Conservation (phyloP, 805 yeast species). For the Lipomyces starkeyi region DNA sequence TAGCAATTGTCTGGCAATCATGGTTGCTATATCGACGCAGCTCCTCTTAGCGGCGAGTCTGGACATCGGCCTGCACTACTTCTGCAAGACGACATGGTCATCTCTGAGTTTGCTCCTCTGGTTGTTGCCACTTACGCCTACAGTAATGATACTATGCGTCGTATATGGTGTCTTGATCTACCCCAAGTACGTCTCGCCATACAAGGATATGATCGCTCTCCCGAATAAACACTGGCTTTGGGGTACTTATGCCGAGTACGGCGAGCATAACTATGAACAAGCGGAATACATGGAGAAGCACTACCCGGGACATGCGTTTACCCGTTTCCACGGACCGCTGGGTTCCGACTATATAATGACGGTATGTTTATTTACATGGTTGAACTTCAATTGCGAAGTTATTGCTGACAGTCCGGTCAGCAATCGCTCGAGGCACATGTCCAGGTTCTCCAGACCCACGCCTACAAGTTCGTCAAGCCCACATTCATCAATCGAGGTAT, state of each 20-base stretch:
- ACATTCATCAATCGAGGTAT: constrained; percentile 25
- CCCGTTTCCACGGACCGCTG: constrained; percentile 26
- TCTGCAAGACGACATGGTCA: constrained; percentile 7
- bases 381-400: neutral
- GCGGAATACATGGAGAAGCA: constrained; percentile 17
- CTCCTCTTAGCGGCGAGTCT: constrained; percentile 9
- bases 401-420: constrained; percentile 9
- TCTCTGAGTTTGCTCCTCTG: constrained; percentile 10
- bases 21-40: constrained; percentile 18
- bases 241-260: constrained; percentile 24
- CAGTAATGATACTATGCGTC: constrained; percentile 1
- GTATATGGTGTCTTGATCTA: constrained; percentile 20
- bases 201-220: constrained; percentile 19
- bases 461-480: constrained; percentile 35
- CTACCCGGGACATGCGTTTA: constrained; percentile 19
- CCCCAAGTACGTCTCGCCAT: constrained; percentile 28
- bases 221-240: constrained; percentile 16
- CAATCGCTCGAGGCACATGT: constrained; percentile 25
- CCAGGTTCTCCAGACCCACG: constrained; percentile 25
- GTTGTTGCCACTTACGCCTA: constrained; percentile 13
- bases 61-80: constrained; percentile 12
- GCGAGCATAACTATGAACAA: constrained; percentile 17
- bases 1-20: neutral
- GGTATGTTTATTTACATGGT: neutral
- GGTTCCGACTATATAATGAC: constrained; percentile 26